These are phyloP conservation scores for Suhomyces maxii DNA, from an alignment of 1,139 yeast genomes.

Conservation along the genomic window DNA sequence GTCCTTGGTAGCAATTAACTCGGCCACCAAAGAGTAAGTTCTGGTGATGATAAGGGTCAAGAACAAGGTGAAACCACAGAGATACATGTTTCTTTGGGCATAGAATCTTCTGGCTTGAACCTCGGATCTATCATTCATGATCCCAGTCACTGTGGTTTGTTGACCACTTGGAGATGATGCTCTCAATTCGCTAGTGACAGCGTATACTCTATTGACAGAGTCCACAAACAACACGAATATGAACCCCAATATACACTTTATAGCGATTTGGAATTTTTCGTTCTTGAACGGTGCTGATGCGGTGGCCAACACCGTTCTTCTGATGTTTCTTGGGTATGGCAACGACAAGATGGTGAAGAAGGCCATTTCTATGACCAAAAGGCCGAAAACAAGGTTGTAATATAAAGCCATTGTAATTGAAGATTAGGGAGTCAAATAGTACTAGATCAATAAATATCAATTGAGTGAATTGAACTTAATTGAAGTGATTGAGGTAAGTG, in stretches of 20 bases:
- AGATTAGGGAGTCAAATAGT: background rate
- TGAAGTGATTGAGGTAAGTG: background rate
- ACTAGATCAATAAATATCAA: background rate
- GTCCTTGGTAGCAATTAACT: slow-evolving; percentile 61
- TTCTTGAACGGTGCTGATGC: slow-evolving; percentile 70
- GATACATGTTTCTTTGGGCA: slow-evolving; percentile 94
- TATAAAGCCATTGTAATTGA: slow-evolving; percentile 61
- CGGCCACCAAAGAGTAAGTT: slow-evolving; percentile 82
- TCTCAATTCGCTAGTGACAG: slow-evolving; percentile 65
- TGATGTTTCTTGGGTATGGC: slow-evolving; percentile 77
- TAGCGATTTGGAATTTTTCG: slow-evolving; percentile 70
- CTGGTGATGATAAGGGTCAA: slow-evolving; percentile 81
- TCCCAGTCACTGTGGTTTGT: slow-evolving; percentile 19
- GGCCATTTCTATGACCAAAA: slow-evolving; percentile 77
- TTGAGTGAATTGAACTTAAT: background rate
- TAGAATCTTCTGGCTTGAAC: slow-evolving; percentile 88
- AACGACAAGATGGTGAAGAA: slow-evolving; percentile 78
- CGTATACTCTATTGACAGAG: slow-evolving; percentile 78
- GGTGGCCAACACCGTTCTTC: slow-evolving; percentile 65
- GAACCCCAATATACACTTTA: slow-evolving; percentile 82
- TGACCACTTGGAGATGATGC: slow-evolving; percentile 21
- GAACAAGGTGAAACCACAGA: slow-evolving; percentile 94
- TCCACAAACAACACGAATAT: slow-evolving; percentile 83
- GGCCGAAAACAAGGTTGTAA: slow-evolving; percentile 70
- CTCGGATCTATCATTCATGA: slow-evolving; percentile 65